Evolutionary conservation across 2,329 filamentous ascomycete genomes (phyloP).

Genomic region (Tricladium varicosporioides): DNA sequence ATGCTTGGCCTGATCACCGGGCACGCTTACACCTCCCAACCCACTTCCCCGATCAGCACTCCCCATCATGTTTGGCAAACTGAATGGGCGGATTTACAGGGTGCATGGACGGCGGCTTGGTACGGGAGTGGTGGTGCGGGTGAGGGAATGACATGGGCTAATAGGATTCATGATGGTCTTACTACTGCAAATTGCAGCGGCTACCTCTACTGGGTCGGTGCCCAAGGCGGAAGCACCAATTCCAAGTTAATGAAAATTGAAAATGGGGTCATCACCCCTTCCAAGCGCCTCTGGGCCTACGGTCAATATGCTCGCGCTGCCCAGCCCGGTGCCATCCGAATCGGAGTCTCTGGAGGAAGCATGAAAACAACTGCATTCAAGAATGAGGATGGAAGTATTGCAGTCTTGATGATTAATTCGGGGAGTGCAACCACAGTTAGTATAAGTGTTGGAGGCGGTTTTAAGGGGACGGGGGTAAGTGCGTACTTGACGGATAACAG

Average conservation of each 20-base stretch:
- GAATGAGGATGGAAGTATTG: slow-evolving; percentile 21
- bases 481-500: slow-evolving; percentile 15
- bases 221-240: slow-evolving; percentile 30
- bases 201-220: slow-evolving; percentile 55
- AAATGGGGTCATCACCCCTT: background rate
- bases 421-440: slow-evolving; percentile 1
- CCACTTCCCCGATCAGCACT: slow-evolving; percentile 41
- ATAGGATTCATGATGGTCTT: slow-evolving; percentile 49
- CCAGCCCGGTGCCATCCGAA: slow-evolving; percentile 6
- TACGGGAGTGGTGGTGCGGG: slow-evolving; percentile 44
- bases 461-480: slow-evolving; percentile 4
- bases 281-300: slow-evolving; percentile 17
- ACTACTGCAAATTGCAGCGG: slow-evolving; percentile 47
- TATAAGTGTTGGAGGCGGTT: slow-evolving; percentile 5
- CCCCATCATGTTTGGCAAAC: slow-evolving; percentile 49
- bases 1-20: slow-evolving; percentile 39
- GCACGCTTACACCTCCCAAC: slow-evolving; percentile 41
- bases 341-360: slow-evolving; percentile 4
- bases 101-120: slow-evolving; percentile 44
- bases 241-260: slow-evolving; percentile 28
- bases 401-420: slow-evolving; percentile 21
- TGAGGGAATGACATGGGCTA: slow-evolving; percentile 56
- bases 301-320: slow-evolving; percentile 8
- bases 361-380: slow-evolving; percentile 16
- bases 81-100: slow-evolving; percentile 47